Base-by-base conservation (phyloP, 2,329 filamentous ascomycete species). In the Alternaria metachromatica region DNA sequence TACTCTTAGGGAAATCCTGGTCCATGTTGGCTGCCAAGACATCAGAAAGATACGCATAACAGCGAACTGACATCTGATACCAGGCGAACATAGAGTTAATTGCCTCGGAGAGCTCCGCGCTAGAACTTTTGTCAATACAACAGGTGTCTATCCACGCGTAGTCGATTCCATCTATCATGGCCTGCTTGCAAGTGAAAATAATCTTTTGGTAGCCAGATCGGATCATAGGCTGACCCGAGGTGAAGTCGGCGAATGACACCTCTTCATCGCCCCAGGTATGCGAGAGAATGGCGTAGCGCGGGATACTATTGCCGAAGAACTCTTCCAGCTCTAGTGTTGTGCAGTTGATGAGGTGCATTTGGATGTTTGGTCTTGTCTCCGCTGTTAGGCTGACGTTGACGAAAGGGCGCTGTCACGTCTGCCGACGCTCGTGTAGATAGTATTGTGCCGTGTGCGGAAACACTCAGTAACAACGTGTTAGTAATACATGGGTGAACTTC, bases 71-170 rank as follows among this genome's bases (percentile, higher is more conserved):
- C 4, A 15, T 7, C 15, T 18, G 25, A n/a, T 66, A 66, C 61
- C 58, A 66, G 15, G 18, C 21, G 12, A 60, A 55, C 50, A 60
- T 60, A 3, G 50, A 60, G 28, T 60, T 60, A 4, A 60, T 55
- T 3, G 62, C 62, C 58, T 64, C 58, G 13, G 53, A 54, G 26
- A 64, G 58, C 41, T 64, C 62, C 8, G 62, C 18, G 15, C 58
- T 61, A 6, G 53, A 57, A 2, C 43, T 43, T 23, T 64, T 64
- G 43, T 64, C 58, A 5, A 64, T 64, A 28, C 58, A 64, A 11
- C 62, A 64, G 2, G 62, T 64, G 12, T 64, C 62, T 1, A 62
- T 48, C 62, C 62, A 64, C 11, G 41, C 58, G 21, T 54, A 64
- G 1, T 45, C 3, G 8, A 64, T 4, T 9, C 13, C 13, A 3